Evolutionary conservation across 2,329 filamentous ascomycete genomes (phyloP).

Genomic region (Chaetomiaceae sp.): DNA sequence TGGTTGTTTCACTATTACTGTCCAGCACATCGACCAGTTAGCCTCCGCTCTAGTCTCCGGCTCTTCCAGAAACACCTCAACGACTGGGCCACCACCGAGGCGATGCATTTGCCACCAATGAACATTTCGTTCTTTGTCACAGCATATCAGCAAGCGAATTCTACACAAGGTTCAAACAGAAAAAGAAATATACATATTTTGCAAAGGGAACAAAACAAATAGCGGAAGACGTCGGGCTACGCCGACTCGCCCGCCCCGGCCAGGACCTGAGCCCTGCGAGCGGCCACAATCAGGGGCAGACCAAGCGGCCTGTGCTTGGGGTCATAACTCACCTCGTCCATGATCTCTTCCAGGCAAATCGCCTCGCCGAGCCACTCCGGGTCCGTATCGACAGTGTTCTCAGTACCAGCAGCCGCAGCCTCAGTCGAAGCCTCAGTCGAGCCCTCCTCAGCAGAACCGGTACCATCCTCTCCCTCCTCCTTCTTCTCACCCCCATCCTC

Average conservation of each 20-base stretch:
- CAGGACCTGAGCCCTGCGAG: no score
- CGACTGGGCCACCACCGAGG: background rate
- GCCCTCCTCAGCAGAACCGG: no score
- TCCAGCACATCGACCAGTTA: background rate
- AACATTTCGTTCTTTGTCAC: slow-evolving; percentile 4
- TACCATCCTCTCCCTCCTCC: background rate
- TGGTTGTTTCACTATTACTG: no score
- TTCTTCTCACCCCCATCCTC: background rate
- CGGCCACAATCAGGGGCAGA: background rate
- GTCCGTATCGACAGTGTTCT: background rate
- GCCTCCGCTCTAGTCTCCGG: background rate
- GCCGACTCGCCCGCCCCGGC: no score
- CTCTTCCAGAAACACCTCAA: slow-evolving; percentile 2
- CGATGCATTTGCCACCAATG: background rate
- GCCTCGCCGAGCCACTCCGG: background rate
- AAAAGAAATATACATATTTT: no score
- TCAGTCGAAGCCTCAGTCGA: background rate
- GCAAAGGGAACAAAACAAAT: no score
- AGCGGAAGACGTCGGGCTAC: no score
- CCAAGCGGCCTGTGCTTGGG: slow-evolving; percentile 2
- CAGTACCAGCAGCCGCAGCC: background rate
- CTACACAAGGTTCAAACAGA: no score
- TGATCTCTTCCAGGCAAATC: background rate
- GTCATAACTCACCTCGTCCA: slow-evolving; percentile 10
- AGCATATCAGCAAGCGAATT: no score